Evolutionary conservation across 1,284 basidiomycete genomes (phyloP), one percentile per base, ranked within the genome.

Genomic region (Fistulinella cinereoalba): DNA sequence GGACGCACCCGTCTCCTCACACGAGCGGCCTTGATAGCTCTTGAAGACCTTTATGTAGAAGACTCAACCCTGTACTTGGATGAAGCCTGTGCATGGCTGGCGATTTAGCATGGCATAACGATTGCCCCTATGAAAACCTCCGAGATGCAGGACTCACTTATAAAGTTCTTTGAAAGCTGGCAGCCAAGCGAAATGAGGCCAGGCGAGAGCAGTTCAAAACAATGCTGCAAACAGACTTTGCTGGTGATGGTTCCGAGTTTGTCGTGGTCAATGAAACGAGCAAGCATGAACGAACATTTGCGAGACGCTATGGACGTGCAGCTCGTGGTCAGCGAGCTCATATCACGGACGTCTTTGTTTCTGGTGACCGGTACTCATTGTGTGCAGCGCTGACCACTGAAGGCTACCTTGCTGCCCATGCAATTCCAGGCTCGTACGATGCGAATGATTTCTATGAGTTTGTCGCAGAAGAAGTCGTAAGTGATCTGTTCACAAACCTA

Each of bases 261-360:
- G 50, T 64, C 1, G 42, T 50, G 10, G 37, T 65, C 24, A 56
- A 64, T 36, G 60, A 62, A 52, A 56, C 56, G 16, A 62, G 62
- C 50, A 61, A 62, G 43, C 53, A 62, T 28, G 50, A 64, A 13
- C 50, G 40, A 2, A 50, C 51, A 7, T 54, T 39, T 39, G 50
- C 56, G 24, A 33, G 29, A 5, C 21, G 15, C 15, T 37, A 22
- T 37, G 34, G 34, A 23, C 7, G 34, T 5, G 34, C 21, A 22
- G 6, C 11, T 3, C 3, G 6, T 22, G 56, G 55, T 16, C 28
- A 53, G 34, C 34, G 27, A 9, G 53, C 56, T 23, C 36, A 41
- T 3, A 42, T 58, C 32, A 22, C 15, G 9, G 58, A 56, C 43
- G 47, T 52, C 16, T 60, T 61, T 45, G 46, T 49, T n/a, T 45